Evolutionary conservation across 257 asterid species (phyloP).

Genomic region (Plantago ovata): DNA sequence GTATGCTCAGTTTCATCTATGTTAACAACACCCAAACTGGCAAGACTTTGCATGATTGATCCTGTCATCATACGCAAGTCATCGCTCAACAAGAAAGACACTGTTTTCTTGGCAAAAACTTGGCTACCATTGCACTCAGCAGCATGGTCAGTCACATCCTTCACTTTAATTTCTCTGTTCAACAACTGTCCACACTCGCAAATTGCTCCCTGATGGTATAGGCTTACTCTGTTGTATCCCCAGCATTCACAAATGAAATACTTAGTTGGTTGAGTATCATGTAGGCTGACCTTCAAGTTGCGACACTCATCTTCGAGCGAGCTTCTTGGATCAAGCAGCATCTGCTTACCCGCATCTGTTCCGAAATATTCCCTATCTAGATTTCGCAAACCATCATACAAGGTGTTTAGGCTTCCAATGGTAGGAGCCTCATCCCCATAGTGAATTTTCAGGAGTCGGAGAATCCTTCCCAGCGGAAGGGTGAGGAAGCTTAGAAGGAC

Average conservation of each 20-base stretch:
- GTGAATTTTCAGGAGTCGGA: slow-evolving; percentile 2
- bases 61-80: not conserved
- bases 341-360: slow-evolving; percentile 1
- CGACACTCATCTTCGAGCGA: not conserved
- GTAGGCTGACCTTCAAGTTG: slow-evolving; percentile 5
- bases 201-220: too few relatives aligned
- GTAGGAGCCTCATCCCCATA: slow-evolving; percentile 4
- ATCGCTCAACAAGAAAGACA: not conserved
- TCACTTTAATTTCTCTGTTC: too few relatives aligned
- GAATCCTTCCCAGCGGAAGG: slow-evolving; percentile 8
- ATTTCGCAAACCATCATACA: not conserved
- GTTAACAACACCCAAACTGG: not conserved
- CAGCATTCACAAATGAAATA: not conserved
- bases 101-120: not conserved
- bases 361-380: not conserved
- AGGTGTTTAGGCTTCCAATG: slow-evolving; percentile 4
- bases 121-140: too few relatives aligned
- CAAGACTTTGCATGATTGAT: not conserved
- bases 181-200: too few relatives aligned
- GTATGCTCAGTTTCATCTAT: not conserved
- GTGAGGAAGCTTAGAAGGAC: not conserved
- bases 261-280: not conserved
- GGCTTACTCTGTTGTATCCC: too few relatives aligned
- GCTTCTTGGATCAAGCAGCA: slow-evolving; percentile 21
- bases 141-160: too few relatives aligned